Conservation (phyloP, 176 grass and related monocot genomes). For the Oryza rufipogon region DNA sequence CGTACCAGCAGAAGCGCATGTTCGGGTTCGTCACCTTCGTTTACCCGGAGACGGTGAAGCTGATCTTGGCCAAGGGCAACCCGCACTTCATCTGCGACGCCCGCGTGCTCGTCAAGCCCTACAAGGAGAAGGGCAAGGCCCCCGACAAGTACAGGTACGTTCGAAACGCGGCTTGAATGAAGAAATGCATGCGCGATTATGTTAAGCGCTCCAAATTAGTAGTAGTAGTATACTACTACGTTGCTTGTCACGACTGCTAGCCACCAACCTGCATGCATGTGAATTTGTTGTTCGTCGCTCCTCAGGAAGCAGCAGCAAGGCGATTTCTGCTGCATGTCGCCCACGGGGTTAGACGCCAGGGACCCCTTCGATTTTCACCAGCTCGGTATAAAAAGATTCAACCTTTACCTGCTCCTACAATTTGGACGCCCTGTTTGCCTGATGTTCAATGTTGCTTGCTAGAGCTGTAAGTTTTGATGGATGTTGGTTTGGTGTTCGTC, state of each 20-base stretch:
- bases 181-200: background rate
- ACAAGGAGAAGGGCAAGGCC: constrained; percentile 98
- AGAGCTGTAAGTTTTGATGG: background rate
- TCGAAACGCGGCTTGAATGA: background rate
- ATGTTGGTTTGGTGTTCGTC: background rate
- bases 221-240: background rate
- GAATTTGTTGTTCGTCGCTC: background rate
- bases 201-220: background rate
- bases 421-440: background rate
- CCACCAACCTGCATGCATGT: background rate
- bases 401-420: background rate
- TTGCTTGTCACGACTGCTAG: background rate
- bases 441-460: background rate
- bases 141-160: constrained; percentile 86
- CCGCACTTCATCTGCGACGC: constrained; percentile 97
- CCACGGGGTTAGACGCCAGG: constrained; percentile 56
- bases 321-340: constrained; percentile 70
- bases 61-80: constrained; percentile 93
- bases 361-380: constrained; percentile 87
- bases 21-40: constrained; percentile 1
- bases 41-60: constrained; percentile 88
- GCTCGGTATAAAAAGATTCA: constrained; percentile 49
- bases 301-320: constrained; percentile 70
- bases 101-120: constrained; percentile 87
- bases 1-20: constrained; percentile 1